These are phyloP conservation scores for Abortiporus biennis DNA, from an alignment of 1,284 basidiomycete genomes.

Conservation along the genomic window DNA sequence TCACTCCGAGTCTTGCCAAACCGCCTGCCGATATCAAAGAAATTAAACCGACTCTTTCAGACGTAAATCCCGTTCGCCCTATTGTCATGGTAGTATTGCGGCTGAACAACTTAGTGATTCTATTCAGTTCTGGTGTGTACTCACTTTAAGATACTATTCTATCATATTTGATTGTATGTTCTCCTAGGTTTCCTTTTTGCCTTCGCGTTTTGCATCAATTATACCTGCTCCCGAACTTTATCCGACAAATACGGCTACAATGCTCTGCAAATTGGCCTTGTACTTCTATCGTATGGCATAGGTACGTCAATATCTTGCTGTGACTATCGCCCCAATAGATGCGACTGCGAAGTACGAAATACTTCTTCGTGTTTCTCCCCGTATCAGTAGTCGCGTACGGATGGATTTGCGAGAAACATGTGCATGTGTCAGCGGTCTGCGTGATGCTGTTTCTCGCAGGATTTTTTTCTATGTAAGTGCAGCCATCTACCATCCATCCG, in stretches of 20 bases:
- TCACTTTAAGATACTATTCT: background rate
- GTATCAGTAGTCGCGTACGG: constrained; percentile 63
- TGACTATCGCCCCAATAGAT: constrained; percentile 38
- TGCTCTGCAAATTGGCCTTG: constrained; percentile 68
- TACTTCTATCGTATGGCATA: constrained; percentile 68
- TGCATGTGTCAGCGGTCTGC: constrained; percentile 58
- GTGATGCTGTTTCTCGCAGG: constrained; percentile 61
- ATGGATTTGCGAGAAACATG: constrained; percentile 66
- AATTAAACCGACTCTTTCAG: constrained; percentile 55
- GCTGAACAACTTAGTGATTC: constrained; percentile 62
- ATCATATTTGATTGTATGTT: background rate
- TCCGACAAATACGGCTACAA: constrained; percentile 60
- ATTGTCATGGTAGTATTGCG: constrained; percentile 51
- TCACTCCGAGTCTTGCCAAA: too few species aligned
- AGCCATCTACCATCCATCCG: background rate
- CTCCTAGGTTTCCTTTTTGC: constrained; percentile 63
- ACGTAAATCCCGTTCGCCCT: constrained; percentile 70
- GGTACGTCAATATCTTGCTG: constrained; percentile 33
- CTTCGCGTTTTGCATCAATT: constrained; percentile 63
- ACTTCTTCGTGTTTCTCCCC: constrained; percentile 51
- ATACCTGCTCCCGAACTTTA: constrained; percentile 70
- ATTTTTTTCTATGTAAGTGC: constrained; percentile 61
- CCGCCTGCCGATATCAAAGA: too few species aligned
- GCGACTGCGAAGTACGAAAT: constrained; percentile 60
- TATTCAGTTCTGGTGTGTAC: constrained; percentile 62